Base-by-base conservation (phyloP, 768 basidiomycete species). In the Suillus cothurnatus region DNA sequence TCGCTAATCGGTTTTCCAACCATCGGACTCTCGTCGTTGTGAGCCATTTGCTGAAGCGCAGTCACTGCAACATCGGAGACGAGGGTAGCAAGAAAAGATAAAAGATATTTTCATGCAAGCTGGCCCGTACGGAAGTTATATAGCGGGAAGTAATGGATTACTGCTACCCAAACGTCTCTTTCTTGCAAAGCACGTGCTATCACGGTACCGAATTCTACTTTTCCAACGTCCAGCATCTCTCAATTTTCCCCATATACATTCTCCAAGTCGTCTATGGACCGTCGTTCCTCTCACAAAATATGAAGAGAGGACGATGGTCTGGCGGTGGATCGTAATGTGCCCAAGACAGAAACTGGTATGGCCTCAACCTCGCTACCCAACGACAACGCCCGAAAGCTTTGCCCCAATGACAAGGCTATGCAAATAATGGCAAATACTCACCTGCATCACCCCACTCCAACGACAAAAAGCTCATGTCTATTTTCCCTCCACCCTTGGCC, bases 71-170 rank as follows among this genome's bases (percentile, higher is more conserved):
- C 4, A 17, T 59, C 38, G 67, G 70, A 12, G 68, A 71, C 49
- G 68, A 60, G 19, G 39, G 49, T 28, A 61, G 64, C 12, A 56
- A 71, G 1, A 83, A 83, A 15, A 77, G 84, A 58, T 95, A 83
- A 83, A 15, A 77, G 84, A 58, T 95, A 95, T 74, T 73, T 95
- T 45, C 94, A 95, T 71, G 94, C 90, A 15, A 93, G 85, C 71
- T 95, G 93, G 90, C 47, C 14, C 11, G 87, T 94, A 23, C 80
- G 83, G 52, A 94, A 95, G 72, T 77, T 81, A 32, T 84, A 80
- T 61, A 91, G 93, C 6, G 82, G 82, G 38, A 91, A 88, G 70
- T 88, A 86, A 86, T 94, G 93, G 91, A 91, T 95, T 64, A 92
- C 45, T 47, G 11, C 92, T 3, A 84, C 92, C 0, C 94, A 95